phyloP scores from a whole-genome alignment of 257 asterid species.

The Ocimum tenuiflorum region DNA sequence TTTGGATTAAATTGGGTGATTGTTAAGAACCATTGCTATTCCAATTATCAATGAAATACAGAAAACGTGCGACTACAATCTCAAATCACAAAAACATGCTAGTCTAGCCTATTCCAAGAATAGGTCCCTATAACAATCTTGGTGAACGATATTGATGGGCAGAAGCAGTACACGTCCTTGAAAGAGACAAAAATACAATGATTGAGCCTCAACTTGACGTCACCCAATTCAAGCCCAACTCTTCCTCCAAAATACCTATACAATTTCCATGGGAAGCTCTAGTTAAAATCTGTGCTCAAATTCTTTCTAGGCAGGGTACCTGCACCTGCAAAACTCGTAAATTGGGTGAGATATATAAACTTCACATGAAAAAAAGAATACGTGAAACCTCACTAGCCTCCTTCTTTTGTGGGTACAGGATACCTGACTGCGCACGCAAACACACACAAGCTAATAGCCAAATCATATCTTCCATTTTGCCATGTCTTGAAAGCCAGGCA shows the following conservation, averaged over 20 bases:
- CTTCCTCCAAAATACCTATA: constrained; percentile 55
- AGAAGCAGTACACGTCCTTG: constrained; percentile 11
- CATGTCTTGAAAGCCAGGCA: background rate
- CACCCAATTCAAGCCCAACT: constrained; percentile 36
- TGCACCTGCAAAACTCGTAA: constrained; percentile 91
- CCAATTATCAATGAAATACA: too few species aligned
- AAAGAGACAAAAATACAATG: background rate
- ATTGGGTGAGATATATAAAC: constrained; percentile 32
- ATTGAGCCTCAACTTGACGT: constrained; percentile 2
- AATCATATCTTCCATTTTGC: too few species aligned
- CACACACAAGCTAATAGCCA: too few species aligned
- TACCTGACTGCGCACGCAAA: constrained; percentile 64
- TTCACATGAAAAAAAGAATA: background rate
- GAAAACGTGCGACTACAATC: too few species aligned
- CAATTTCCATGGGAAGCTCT: constrained; percentile 50
- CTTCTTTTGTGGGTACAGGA: constrained; percentile 41
- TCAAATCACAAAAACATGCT: too few species aligned
- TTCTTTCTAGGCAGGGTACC: constrained; percentile 63
- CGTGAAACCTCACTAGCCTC: constrained; percentile 49
- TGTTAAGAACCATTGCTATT: too few species aligned
- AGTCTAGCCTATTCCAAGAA: too few species aligned
- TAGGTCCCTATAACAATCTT: background rate
- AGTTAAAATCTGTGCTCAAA: constrained; percentile 29
- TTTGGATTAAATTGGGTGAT: too few species aligned
- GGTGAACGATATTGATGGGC: too few species aligned